Conservation (phyloP, 129 eudicot species). For the Helichrysum umbraculigerum region DNA sequence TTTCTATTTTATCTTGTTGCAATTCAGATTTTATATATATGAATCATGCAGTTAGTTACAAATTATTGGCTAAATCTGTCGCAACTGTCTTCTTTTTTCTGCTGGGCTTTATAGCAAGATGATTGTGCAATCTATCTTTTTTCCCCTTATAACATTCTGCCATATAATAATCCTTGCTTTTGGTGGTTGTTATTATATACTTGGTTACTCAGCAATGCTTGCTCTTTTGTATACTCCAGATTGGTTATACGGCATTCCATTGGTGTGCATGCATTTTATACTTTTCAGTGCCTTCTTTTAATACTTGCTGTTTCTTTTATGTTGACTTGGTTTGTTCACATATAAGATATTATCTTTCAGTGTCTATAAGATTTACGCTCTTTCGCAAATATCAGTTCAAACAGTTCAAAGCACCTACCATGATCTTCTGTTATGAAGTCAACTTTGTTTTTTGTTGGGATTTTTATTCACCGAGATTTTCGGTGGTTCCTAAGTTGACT, state of each 20-base stretch:
- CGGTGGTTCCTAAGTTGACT: neutral
- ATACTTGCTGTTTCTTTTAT: neutral
- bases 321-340: neutral
- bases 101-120: neutral
- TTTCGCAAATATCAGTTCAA: neutral
- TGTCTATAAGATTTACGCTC: neutral
- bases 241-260: neutral
- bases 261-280: neutral
- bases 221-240: neutral
- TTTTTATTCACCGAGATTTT: neutral
- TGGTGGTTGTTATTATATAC: neutral
- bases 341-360: neutral
- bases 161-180: neutral
- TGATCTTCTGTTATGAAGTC: neutral
- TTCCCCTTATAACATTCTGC: too few species aligned
- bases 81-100: neutral
- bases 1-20: conserved; percentile 3
- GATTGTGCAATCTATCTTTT: neutral
- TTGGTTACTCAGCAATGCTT: neutral
- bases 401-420: neutral
- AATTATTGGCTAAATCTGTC: neutral
- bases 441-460: neutral
- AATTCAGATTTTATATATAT: neutral
- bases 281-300: neutral
- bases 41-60: neutral